Evolutionary conservation across 2,329 filamentous ascomycete species (phyloP), one percentile per base, ranked within the genome.

Genomic region (Xylaria sp.): DNA sequence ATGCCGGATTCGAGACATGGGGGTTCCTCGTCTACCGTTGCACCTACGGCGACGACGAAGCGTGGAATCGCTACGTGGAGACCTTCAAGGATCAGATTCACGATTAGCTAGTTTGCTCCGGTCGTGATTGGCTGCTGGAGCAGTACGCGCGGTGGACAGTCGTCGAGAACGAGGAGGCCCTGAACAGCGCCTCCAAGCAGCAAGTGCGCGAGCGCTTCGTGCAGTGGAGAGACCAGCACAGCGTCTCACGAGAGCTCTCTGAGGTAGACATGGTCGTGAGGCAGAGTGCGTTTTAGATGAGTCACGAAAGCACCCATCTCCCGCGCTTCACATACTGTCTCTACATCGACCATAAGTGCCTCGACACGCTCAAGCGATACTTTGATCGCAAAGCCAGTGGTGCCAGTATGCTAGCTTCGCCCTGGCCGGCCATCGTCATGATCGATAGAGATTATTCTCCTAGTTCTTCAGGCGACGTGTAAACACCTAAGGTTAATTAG

Each of bases 321-420:
- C 55, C 55, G 35, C 55, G 55, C 9, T 58, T 58, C 35, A 51
- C 55, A 1, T 58, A 43, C 37, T 58, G 55, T 51, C 55, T 58
- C 35, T 58, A 58, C 35, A 45, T 58, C 15, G 37, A 58, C 35
- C 55, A 58, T 45, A 43, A 50, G 46, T 58, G 55, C 46, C 55
- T 58, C 23, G 55, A 58, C 45, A 58, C 45, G 1, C 14, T 54
- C 37, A 33, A 43, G 38, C 8, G 4, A 50, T 58, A 42, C 25
- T 14, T 14, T 12, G 53, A 47, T 14, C 42, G 42, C 17, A 57
- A 47, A n/a, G 53, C 31, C 9, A 57, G 15, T 12, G 53, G 53
- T 21, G 28, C 53, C 28, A 8, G n/a, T n/a, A n/a, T n/a, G n/a
- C n/a, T n/a, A n/a, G n/a, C n/a, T n/a, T n/a, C 7, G 2, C 11